Evolutionary conservation across 108 stramenopile species (phyloP).

Genomic region (Asterionellopsis glacialis): DNA sequence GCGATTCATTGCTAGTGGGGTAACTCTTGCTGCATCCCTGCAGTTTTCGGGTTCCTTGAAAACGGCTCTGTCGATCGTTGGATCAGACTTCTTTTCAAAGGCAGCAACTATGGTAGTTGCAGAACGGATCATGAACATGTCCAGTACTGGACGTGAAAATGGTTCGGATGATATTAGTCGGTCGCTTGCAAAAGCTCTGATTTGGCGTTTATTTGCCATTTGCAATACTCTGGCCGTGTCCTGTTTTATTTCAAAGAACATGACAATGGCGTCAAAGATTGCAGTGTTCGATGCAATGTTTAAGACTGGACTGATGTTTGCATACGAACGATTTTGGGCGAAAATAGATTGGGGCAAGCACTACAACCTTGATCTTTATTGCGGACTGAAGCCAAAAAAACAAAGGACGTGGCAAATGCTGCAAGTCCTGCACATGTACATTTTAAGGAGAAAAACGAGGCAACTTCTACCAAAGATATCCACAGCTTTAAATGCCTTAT

Average conservation of each 20-base stretch:
- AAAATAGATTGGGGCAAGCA: constrained; percentile 29
- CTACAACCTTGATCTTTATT: constrained; percentile 19
- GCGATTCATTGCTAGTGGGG: constrained; percentile 55
- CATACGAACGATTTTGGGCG: constrained; percentile 65
- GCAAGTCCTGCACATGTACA: constrained; percentile 12
- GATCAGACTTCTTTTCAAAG: constrained; percentile 81
- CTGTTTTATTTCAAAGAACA: constrained; percentile 47
- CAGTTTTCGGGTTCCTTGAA: constrained; percentile 38
- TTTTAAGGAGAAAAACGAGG: constrained; percentile 11
- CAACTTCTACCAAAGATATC: neutral
- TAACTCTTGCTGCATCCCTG: constrained; percentile 49
- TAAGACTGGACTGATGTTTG: constrained; percentile 78
- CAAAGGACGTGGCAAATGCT: constrained; percentile 19
- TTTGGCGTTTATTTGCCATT: constrained; percentile 82
- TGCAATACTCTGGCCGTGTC: constrained; percentile 67
- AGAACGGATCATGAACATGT: constrained; percentile 80
- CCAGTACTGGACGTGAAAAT: constrained; percentile 36
- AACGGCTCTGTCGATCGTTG: constrained; percentile 68
- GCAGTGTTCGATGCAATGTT: constrained; percentile 73
- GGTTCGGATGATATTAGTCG: constrained; percentile 56
- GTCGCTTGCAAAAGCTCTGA: constrained; percentile 68
- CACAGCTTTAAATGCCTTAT: too few relatives aligned
- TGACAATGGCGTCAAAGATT: constrained; percentile 69
- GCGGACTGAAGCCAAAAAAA: constrained; percentile 1
- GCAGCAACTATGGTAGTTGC: constrained; percentile 79